Evolutionary conservation across 2,329 filamentous ascomycete genomes (phyloP), one percentile per base, ranked within the genome.

Genomic region (Pezicula rhizophila): DNA sequence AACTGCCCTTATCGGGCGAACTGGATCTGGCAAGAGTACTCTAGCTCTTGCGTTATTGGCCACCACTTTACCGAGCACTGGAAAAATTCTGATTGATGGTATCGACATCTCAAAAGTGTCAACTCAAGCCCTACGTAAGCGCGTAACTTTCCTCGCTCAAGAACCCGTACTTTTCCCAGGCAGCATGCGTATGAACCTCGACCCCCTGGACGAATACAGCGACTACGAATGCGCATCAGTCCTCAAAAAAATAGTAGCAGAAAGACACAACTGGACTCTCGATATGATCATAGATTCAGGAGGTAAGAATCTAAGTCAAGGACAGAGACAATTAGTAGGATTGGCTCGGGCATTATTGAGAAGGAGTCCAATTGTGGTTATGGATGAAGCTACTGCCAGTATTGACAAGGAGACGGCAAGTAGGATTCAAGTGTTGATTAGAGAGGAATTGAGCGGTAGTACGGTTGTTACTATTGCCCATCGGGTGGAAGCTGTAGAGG

Each of bases 21-120:
- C 89, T 0, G 84, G 87, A 0, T 89, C 85, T 4, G 89, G 89
- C 3, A 95, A 95, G 66, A 89, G 84, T 45, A 95, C 89, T 0
- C 76, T 92, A 1, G 80, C 81, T 0, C 66, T 84, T 1, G 72
- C 78, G 0, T 68, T 85, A 1, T 73, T 85, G 0, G 79, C 75
- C 4, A 80, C 76, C 10, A 71, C 81, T 12, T 60, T 71, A 0
- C 77, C 80, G 0, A 70, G 74, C 35, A 68, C 64, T 2, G 82
- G 82, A 4, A 67, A 67, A 2, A 84, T 86, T 39, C 56, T 75
- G 3, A 74, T 86, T 45, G 82, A 85, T 56, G 72, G 71, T 18
- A 70, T 85, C 14, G 78, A 85, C 53, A 76, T 84, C 31, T 70
- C 78, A 0, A 72, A 73, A 23, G 78, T 85, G 10, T 72, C 75